Conservation (phyloP, 2,329 filamentous ascomycete genomes). For the Colletotrichum lupini region DNA sequence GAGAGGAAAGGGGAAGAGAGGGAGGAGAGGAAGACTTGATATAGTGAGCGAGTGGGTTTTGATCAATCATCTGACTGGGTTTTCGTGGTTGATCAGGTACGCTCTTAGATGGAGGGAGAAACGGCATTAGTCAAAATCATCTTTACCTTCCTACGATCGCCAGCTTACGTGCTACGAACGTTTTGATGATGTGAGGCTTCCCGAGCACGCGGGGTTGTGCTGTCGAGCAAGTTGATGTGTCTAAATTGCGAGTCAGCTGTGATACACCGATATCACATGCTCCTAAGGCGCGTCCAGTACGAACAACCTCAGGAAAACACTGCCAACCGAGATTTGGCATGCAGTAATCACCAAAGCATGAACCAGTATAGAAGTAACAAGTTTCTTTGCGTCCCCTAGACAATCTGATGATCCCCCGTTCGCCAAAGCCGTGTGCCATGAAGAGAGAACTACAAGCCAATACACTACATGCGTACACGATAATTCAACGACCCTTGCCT, state of each 20-base stretch:
- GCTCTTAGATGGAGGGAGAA: too few relatives aligned
- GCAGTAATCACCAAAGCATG: background rate
- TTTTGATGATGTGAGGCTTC: too few relatives aligned
- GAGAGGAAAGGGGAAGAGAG: too few relatives aligned
- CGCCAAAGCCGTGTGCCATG: slow-evolving; percentile 35
- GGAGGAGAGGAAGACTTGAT: background rate
- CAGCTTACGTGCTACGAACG: too few relatives aligned
- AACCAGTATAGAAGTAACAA: slow-evolving; percentile 2
- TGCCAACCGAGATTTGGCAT: background rate
- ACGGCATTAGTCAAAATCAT: too few relatives aligned
- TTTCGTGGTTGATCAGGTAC: too few relatives aligned
- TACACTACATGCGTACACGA: slow-evolving; percentile 37
- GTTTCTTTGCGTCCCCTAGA: slow-evolving; percentile 25
- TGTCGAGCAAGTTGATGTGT: too few relatives aligned
- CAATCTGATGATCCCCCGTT: slow-evolving; percentile 37
- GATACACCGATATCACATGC: background rate
- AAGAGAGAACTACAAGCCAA: slow-evolving; percentile 33
- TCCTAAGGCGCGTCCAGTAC: background rate
- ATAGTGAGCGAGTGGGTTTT: too few relatives aligned
- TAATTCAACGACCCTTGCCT: slow-evolving; percentile 23
- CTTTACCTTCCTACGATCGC: too few relatives aligned
- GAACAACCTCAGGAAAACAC: background rate
- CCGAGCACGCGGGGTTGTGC: too few relatives aligned
- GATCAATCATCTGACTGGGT: too few relatives aligned
- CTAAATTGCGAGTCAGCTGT: background rate